Evolutionary conservation across 2,329 filamentous ascomycete genomes (phyloP).

Genomic region (Sporothrix humicola): DNA sequence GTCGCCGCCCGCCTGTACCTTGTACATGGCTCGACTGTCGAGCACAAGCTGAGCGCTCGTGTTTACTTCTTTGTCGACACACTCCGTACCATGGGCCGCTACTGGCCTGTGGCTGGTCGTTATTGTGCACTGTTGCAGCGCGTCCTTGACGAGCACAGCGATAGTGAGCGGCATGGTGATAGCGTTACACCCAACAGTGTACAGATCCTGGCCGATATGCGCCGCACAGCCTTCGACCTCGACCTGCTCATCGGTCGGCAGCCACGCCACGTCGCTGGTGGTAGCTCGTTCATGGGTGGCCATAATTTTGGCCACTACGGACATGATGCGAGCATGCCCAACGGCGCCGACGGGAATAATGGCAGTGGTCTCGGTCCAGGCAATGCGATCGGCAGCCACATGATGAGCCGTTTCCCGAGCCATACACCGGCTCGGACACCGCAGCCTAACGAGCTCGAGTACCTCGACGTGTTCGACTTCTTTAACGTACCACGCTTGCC

Average conservation of each 20-base stretch:
- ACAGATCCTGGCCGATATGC: constrained; percentile 88
- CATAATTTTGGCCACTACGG: constrained; percentile 29
- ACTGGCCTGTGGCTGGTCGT: constrained; percentile 84
- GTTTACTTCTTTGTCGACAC: constrained; percentile 83
- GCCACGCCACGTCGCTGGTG: constrained; percentile 56
- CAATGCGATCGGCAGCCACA: constrained; percentile 38
- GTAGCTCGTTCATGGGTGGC: constrained; percentile 25
- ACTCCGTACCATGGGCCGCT: constrained; percentile 76
- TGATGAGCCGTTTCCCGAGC: constrained; percentile 55
- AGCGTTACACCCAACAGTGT: constrained; percentile 81
- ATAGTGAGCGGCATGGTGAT: constrained; percentile 76
- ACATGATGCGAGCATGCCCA: constrained; percentile 14
- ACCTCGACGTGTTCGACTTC: constrained; percentile 91
- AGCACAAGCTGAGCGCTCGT: constrained; percentile 79
- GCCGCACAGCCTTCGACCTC: constrained; percentile 85
- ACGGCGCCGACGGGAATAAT: constrained; percentile 36
- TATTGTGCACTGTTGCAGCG: constrained; percentile 81
- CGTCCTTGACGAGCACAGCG: constrained; percentile 83
- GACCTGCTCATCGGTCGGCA: constrained; percentile 89
- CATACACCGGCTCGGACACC: constrained; percentile 70
- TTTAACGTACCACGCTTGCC: constrained; percentile 86
- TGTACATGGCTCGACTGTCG: constrained; percentile 88
- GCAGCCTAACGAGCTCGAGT: constrained; percentile 82
- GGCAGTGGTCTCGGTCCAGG: constrained; percentile 32
- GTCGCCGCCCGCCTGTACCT: constrained; percentile 85